Evolutionary conservation across 2,329 filamentous ascomycete species (phyloP).

Genomic region (Tetracladium maxilliforme): DNA sequence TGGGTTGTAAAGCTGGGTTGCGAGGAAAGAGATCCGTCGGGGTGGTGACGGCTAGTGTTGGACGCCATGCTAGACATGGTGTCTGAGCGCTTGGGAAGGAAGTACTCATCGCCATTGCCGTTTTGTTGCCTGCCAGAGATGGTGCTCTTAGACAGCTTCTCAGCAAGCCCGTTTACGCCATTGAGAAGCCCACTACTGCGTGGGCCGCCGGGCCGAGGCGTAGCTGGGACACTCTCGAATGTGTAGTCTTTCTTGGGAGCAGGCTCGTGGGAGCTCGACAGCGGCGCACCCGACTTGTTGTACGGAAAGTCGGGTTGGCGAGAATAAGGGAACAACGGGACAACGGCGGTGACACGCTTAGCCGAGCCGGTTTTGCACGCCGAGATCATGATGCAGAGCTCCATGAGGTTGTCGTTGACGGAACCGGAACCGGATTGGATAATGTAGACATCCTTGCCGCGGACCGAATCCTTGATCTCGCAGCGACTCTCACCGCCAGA

Average conservation of each 20-base stretch:
- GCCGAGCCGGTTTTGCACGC: conserved; percentile 93
- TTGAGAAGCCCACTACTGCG: conserved; percentile 46
- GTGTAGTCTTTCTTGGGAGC: conserved; percentile 51
- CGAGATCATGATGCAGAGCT: conserved; percentile 95
- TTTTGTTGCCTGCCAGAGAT: conserved; percentile 41
- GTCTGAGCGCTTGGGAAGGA: too few species aligned
- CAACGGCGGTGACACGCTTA: conserved; percentile 80
- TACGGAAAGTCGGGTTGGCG: conserved; percentile 93
- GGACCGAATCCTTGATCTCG: conserved; percentile 91
- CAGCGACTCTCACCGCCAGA: conserved; percentile 89
- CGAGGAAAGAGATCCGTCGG: too few species aligned
- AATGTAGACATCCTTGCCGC: conserved; percentile 97
- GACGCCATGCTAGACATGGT: background rate
- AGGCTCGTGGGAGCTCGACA: conserved; percentile 50
- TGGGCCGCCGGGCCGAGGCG: conserved; percentile 59
- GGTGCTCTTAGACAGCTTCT: conserved; percentile 58
- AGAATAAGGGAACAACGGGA: conserved; percentile 93
- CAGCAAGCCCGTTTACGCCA: conserved; percentile 56
- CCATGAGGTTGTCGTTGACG: conserved; percentile 93
- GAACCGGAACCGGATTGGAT: conserved; percentile 86
- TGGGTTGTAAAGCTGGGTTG: conserved; percentile 37
- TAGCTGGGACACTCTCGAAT: conserved; percentile 84
- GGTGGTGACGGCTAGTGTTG: background rate
- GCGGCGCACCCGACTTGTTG: conserved; percentile 84
- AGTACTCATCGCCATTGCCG: conserved; percentile 19